A percentile compares a stretch with the other conserved stretches of the same genome.
phyloP scores from a whole-genome alignment of 2,329 filamentous ascomycete species.

The Trichoderma gracile region DNA sequence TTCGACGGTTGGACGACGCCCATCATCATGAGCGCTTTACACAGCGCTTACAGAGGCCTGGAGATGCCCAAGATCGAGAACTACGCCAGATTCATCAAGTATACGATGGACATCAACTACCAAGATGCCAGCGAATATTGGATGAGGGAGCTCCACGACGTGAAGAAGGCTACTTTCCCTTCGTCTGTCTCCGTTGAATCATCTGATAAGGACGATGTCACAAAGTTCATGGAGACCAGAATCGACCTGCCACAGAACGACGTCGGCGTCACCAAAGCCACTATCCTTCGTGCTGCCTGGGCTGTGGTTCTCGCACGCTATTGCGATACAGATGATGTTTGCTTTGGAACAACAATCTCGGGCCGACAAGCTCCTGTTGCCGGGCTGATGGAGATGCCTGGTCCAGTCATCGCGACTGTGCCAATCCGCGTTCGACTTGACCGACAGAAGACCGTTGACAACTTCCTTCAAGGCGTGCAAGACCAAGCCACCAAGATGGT shows the following conservation, averaged over 20 bases:
- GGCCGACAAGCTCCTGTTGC: slow-evolving; percentile 30
- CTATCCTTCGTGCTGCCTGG: slow-evolving; percentile 35
- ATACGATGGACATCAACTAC: slow-evolving; percentile 15
- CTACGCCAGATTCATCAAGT: slow-evolving; percentile 23
- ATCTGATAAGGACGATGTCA: background rate
- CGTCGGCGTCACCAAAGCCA: slow-evolving; percentile 28
- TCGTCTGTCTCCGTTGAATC: background rate
- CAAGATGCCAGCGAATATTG: slow-evolving; percentile 21
- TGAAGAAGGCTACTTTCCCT: slow-evolving; percentile 21
- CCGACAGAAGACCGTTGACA: slow-evolving; percentile 7
- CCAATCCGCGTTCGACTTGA: slow-evolving; percentile 24
- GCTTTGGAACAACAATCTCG: slow-evolving; percentile 29
- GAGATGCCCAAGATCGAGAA: slow-evolving; percentile 12
- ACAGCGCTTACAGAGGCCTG: slow-evolving; percentile 2
- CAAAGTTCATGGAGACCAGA: slow-evolving; percentile 16
- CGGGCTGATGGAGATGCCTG: slow-evolving; percentile 29
- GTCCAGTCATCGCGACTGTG: slow-evolving; percentile 27
- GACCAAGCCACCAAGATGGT: slow-evolving; percentile 27
- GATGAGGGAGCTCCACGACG: slow-evolving; percentile 19
- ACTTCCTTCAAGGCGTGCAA: slow-evolving; percentile 26
- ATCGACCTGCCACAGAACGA: background rate
- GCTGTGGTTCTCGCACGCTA: slow-evolving; percentile 42
- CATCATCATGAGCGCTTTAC: slow-evolving; percentile 7
- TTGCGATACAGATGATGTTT: slow-evolving; percentile 34
- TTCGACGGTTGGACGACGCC: slow-evolving; percentile 31